Conservation (phyloP, 2,329 filamentous ascomycete species). For the Xylariomycetidae sp. region DNA sequence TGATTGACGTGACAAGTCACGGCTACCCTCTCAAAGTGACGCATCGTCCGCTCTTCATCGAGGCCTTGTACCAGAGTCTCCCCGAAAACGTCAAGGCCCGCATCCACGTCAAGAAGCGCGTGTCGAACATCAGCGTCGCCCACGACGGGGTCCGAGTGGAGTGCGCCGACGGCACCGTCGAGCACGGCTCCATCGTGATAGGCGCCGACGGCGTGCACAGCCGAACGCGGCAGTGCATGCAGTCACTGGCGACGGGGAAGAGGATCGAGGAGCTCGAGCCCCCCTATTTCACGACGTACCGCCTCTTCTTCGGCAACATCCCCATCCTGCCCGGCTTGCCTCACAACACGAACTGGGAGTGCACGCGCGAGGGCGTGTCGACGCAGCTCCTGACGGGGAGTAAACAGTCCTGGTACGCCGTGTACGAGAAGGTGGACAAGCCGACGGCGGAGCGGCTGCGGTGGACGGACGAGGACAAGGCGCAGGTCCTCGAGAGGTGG, state of each 20-base stretch:
- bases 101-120: constrained; percentile 15
- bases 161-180: constrained; percentile 29
- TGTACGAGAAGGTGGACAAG: constrained; percentile 22
- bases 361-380: constrained; percentile 14
- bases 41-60: constrained; percentile 18
- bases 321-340: constrained; percentile 7
- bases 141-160: constrained; percentile 23
- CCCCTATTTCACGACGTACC: constrained; percentile 19
- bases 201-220: constrained; percentile 40
- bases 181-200: constrained; percentile 33
- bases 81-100: constrained; percentile 13
- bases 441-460: constrained; percentile 19
- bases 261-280: constrained; percentile 9
- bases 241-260: constrained; percentile 12
- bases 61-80: constrained; percentile 16
- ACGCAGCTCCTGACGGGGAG: constrained; percentile 14
- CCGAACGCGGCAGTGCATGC: constrained; percentile 27
- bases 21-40: constrained; percentile 15
- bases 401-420: constrained; percentile 16
- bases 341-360: constrained; percentile 9
- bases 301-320: constrained; percentile 14
- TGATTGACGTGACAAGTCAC: too few species aligned
- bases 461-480: constrained; percentile 27
- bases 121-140: constrained; percentile 20
- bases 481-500: constrained; percentile 16